These are phyloP conservation scores for Starmerella khaoyaiensis DNA, from an alignment of 805 yeast genomes.

Conservation along the genomic window DNA sequence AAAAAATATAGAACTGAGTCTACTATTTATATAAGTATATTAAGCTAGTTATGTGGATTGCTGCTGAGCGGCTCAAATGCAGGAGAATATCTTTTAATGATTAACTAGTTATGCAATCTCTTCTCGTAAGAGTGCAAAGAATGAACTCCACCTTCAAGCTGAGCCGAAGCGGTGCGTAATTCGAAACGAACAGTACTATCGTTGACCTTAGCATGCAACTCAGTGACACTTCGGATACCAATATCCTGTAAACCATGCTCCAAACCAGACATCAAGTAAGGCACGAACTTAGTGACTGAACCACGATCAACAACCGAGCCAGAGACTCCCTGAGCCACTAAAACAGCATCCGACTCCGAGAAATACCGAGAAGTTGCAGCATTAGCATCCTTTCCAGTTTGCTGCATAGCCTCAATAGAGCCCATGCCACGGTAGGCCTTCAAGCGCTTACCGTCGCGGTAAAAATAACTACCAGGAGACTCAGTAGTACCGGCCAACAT, in stretches of 20 bases:
- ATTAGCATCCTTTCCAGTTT: slow-evolving; percentile 74
- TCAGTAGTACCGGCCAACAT: slow-evolving; percentile 96
- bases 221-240: slow-evolving; percentile 59
- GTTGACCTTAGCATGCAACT: slow-evolving; percentile 51
- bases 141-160: slow-evolving; percentile 96
- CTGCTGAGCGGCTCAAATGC: no score
- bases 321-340: slow-evolving; percentile 98
- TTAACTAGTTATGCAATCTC: slow-evolving; percentile 85
- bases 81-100: no score
- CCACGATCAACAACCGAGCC: slow-evolving; percentile 97
- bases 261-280: slow-evolving; percentile 86
- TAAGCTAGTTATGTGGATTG: no score
- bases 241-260: slow-evolving; percentile 99
- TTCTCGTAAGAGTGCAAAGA: slow-evolving; percentile 94
- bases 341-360: slow-evolving; percentile 86
- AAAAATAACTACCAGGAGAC: slow-evolving; percentile 96
- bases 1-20: no score
- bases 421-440: slow-evolving; percentile 99
- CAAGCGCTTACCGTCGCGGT: slow-evolving; percentile 94
- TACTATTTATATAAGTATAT: no score
- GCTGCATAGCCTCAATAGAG: slow-evolving; percentile 96
- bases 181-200: slow-evolving; percentile 77
- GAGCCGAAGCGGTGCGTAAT: slow-evolving; percentile 96
- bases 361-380: slow-evolving; percentile 98
- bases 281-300: slow-evolving; percentile 81